Evolutionary conservation across 1,284 basidiomycete species (phyloP).

Genomic region (Phlebopus sp.): DNA sequence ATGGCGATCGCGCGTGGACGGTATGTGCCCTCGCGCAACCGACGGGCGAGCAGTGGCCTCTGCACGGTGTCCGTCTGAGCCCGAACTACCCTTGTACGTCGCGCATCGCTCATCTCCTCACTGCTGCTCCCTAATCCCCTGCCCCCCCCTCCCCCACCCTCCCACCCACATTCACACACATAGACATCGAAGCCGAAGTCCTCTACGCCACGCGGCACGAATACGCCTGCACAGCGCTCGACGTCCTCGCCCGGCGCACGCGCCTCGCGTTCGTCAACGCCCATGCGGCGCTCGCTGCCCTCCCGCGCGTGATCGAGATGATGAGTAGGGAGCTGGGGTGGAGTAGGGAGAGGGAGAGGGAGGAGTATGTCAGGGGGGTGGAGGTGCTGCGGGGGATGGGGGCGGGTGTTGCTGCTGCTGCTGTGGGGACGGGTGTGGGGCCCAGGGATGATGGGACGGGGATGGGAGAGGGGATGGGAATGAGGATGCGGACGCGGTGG

Average conservation of each 20-base stretch:
- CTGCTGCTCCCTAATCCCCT: too few species aligned
- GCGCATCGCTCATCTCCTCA: not conserved
- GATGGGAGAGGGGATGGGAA: too few species aligned
- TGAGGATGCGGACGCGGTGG: too few species aligned
- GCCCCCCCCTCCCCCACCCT: too few species aligned
- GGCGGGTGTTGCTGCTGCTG: slow-evolving; percentile 35
- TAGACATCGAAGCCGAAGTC: slow-evolving; percentile 91
- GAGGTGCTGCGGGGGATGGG: slow-evolving; percentile 78
- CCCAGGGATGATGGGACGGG: too few species aligned
- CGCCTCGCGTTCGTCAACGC: slow-evolving; percentile 93
- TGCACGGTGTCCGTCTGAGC: slow-evolving; percentile 79
- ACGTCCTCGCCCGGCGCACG: slow-evolving; percentile 90
- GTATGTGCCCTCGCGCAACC: slow-evolving; percentile 81
- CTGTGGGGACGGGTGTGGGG: too few species aligned
- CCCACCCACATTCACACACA: not conserved
- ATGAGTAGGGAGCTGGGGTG: slow-evolving; percentile 88
- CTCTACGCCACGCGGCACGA: slow-evolving; percentile 89
- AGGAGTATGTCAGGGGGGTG: slow-evolving; percentile 63
- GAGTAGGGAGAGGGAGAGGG: slow-evolving; percentile 54
- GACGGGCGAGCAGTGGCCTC: slow-evolving; percentile 80
- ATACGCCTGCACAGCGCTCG: slow-evolving; percentile 87
- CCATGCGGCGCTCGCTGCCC: slow-evolving; percentile 79
- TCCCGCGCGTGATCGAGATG: slow-evolving; percentile 88
- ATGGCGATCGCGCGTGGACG: slow-evolving; percentile 96
- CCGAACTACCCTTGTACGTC: slow-evolving; percentile 75